Evolutionary conservation across 306 rosid genomes (phyloP).

Genomic region (Astragalus glycyphyllos): DNA sequence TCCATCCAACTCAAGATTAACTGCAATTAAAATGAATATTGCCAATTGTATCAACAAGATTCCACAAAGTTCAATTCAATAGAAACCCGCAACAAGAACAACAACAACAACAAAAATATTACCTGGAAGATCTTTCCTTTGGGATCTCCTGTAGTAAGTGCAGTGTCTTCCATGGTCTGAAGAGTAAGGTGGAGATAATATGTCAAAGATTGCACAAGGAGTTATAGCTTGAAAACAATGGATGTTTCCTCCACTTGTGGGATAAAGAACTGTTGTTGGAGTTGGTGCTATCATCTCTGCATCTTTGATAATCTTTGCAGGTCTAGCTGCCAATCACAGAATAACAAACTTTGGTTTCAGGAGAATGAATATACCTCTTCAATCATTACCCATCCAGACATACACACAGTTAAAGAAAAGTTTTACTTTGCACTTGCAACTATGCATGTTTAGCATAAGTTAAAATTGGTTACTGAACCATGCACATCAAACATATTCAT

Average conservation of each 20-base stretch:
- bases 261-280: slow-evolving; percentile 85
- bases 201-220: slow-evolving; percentile 95
- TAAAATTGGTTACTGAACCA: not conserved
- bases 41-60: not conserved
- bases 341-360: slow-evolving; percentile 40
- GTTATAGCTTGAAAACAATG: slow-evolving; percentile 87
- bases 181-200: slow-evolving; percentile 89
- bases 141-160: slow-evolving; percentile 82
- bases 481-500: slow-evolving; percentile 6
- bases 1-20: slow-evolving; percentile 59
- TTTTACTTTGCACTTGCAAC: too few species aligned
- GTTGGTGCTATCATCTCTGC: slow-evolving; percentile 79
- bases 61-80: not conserved
- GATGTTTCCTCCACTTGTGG: slow-evolving; percentile 89
- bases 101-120: slow-evolving; percentile 18
- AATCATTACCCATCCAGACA: not conserved
- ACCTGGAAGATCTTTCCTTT: slow-evolving; percentile 77
- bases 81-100: not conserved
- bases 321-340: slow-evolving; percentile 71
- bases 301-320: slow-evolving; percentile 81
- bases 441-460: too few species aligned
- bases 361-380: slow-evolving; percentile 8
- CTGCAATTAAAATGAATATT: slow-evolving; percentile 46
- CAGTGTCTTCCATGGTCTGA: slow-evolving; percentile 85
- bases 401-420: too few species aligned